Base-by-base conservation (phyloP, 805 yeast genomes). In the Myxozyma nipponensis region DNA sequence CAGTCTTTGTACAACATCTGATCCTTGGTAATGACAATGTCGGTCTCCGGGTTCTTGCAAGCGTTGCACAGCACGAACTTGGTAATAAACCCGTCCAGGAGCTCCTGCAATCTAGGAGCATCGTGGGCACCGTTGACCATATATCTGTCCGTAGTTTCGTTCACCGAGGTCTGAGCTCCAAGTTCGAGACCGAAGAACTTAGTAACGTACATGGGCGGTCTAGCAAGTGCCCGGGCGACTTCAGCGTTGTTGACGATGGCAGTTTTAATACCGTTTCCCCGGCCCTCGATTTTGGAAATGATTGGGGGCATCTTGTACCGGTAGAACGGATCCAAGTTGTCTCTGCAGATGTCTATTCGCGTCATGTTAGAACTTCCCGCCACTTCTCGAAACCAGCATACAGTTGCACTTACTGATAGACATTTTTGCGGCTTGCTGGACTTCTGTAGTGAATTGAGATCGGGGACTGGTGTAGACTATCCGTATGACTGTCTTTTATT, bases 281-380 rank as follows among this genome's bases (percentile, higher is more conserved):
- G 81, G 71, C 98, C 98, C 75, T 93, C 98, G 60, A 87, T 87
- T 78, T 93, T 93, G 62, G 96, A 86, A 73, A 86, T 95, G 72
- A 93, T 84, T 39, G 95, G 85, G 67, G 98, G 98, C 98, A 93
- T 93, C 76, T 93, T 93, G 73, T 93, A 93, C 76, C 98, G 96
- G 82, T 93, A 93, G 71, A 93, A 93, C 40, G 97, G 97, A 75
- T 93, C 98, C 65, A 85, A 82, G 76, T 91, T 93, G 66, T 89
- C 96, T 77, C 98, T 89, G 71, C 95, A 84, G 64, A 93, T 91
- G 72, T 93, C 91, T 88, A 28, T 9, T n/a, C n/a, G n/a, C n/a
- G n/a, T n/a, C n/a, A n/a, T n/a, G n/a, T n/a, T n/a, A n/a, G n/a
- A n/a, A n/a, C n/a, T n/a, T n/a, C n/a, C n/a, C n/a, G n/a, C n/a